These are phyloP conservation scores for Metarhizium brunneum DNA, from an alignment of 2,329 filamentous ascomycete species.

Conservation along the genomic window DNA sequence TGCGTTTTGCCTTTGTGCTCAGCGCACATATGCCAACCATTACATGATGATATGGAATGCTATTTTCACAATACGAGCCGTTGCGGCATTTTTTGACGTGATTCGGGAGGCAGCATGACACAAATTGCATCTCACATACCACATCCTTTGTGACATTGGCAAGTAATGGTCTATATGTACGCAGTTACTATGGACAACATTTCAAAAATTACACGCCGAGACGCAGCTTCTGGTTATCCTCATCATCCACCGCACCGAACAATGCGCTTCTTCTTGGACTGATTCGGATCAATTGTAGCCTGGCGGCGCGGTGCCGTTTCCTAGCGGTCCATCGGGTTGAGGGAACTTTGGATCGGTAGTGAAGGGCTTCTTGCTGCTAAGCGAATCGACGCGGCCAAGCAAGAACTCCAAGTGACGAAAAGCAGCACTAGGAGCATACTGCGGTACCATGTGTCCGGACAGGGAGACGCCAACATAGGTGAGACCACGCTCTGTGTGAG, in stretches of 20 bases:
- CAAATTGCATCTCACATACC: no score
- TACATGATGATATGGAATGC: no score
- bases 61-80: no score
- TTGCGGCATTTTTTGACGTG: no score
- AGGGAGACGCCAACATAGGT: conserved; percentile 58
- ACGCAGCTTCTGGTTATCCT: no score
- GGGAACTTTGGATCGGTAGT: not conserved
- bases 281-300: no score
- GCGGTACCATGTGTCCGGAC: conserved; percentile 57
- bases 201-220: no score
- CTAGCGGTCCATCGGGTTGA: not conserved
- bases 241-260: not conserved
- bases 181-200: no score
- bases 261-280: not conserved
- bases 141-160: no score
- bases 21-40: no score
- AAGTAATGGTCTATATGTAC: no score
- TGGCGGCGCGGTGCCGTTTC: not conserved
- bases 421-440: conserved; percentile 58
- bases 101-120: no score
- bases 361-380: conserved; percentile 19
- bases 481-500: conserved; percentile 63
- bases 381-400: conserved; percentile 55
- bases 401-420: conserved; percentile 67
- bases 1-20: not conserved